Evolutionary conservation across 2,329 filamentous ascomycete genomes (phyloP).

Genomic region (Xylariaceae sp.): DNA sequence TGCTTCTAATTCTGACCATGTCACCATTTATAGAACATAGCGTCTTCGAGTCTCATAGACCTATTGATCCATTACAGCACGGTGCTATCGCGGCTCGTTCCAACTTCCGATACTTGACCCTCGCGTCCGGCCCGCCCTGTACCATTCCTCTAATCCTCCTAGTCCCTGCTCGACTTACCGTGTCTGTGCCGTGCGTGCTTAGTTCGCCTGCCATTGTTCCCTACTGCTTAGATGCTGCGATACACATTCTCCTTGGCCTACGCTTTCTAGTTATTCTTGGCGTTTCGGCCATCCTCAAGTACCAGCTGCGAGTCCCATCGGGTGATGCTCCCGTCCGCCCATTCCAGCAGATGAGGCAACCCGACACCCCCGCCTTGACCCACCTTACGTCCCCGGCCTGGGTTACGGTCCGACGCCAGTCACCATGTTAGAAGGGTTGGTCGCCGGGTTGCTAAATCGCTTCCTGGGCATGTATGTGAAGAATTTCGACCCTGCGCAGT

Average conservation of each 20-base stretch:
- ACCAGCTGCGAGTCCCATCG: neutral
- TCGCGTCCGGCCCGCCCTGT: neutral
- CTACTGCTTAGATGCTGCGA: neutral
- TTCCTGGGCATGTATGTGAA: constrained; percentile 99
- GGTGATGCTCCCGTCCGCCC: neutral
- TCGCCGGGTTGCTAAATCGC: constrained; percentile 95
- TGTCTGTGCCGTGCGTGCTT: neutral
- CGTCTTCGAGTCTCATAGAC: constrained; percentile 4
- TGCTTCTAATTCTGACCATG: neutral
- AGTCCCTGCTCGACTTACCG: neutral
- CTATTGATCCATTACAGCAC: neutral
- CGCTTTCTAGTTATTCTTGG: neutral
- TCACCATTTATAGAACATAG: neutral
- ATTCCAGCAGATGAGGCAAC: constrained; percentile 32
- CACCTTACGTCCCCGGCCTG: constrained; percentile 53
- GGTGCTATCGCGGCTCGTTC: neutral
- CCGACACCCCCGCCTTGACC: constrained; percentile 26
- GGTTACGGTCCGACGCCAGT: constrained; percentile 60
- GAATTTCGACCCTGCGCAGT: constrained; percentile 96
- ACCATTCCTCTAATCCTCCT: neutral
- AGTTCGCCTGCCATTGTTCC: neutral
- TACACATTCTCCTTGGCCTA: neutral
- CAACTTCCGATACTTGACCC: neutral
- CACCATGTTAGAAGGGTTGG: constrained; percentile 93
- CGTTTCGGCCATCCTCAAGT: neutral